Conservation (phyloP, 805 yeast species). For the Yarrowia sp. region DNA sequence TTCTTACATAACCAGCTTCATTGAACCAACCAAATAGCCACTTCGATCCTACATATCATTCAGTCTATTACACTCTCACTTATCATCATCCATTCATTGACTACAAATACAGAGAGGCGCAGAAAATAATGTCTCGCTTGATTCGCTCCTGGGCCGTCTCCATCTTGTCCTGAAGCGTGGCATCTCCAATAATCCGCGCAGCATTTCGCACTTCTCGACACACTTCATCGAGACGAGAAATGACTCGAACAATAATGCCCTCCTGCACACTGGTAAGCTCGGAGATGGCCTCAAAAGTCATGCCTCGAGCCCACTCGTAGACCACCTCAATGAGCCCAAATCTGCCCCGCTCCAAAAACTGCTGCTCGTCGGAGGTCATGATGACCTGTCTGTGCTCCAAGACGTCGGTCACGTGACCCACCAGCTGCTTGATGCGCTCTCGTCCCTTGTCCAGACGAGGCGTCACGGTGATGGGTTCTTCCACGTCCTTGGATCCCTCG, state of each 20-base stretch:
- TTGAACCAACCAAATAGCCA: too few species aligned
- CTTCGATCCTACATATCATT: too few species aligned
- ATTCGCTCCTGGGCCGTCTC: conserved; percentile 90
- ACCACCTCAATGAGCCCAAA: conserved; percentile 93
- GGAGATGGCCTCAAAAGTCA: conserved; percentile 90
- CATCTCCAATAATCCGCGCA: conserved; percentile 92
- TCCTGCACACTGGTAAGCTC: conserved; percentile 87
- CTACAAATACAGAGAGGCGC: conserved; percentile 88
- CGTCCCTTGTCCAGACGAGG: conserved; percentile 76
- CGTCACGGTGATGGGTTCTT: conserved; percentile 69
- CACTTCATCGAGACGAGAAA: conserved; percentile 90
- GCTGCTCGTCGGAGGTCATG: conserved; percentile 82
- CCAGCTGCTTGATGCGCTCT: conserved; percentile 71
- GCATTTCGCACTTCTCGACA: conserved; percentile 95
- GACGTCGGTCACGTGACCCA: conserved; percentile 64
- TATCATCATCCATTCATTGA: not conserved
- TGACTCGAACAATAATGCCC: conserved; percentile 96
- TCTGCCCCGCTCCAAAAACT: conserved; percentile 80
- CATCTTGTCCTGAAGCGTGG: conserved; percentile 88
- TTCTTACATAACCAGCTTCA: too few species aligned
- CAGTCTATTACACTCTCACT: not conserved
- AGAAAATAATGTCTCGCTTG: conserved; percentile 95
- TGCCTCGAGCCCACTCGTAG: conserved; percentile 98
- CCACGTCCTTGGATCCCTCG: conserved; percentile 79
- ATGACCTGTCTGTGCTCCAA: conserved; percentile 73